Base-by-base conservation (phyloP, 192 early-diverging fungal genomes). In the Backusella tarrabulga region DNA sequence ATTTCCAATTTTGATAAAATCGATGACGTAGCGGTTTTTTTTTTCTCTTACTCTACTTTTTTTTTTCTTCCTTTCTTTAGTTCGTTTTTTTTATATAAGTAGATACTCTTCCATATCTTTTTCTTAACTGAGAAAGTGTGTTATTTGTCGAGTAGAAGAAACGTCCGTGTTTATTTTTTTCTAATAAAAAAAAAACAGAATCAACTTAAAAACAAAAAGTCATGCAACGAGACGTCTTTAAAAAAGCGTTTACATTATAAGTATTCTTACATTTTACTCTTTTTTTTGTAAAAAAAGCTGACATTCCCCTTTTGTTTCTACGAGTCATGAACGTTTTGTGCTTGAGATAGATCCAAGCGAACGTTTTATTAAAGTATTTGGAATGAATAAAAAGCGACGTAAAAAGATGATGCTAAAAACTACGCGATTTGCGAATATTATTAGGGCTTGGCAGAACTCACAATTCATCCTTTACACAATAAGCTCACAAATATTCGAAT, bases 251-350 rank as follows among this genome's bases (percentile, higher is more conserved):
- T 66, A 79, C 81, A 44, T 73, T 83, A 83, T 83, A 79, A 83
- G 81, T 83, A 76, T 83, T 73, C 32, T 38, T 63, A 11, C 17
- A 35, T 21, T 12, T 34, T 36, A 40, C 11, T 38, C 5, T 73
- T 36, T 15, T 36, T 32, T 19, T 6, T 12, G 26, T 63, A 63
- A 63, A 63, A 60, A 63, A 29, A 63, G 12, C 56, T 72, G n/a
- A 54, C 73, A 38, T 3, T 66, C 34, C 77, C 44, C 52, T 40
- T 17, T 69, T 56, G 38, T 73, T 38, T 75, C 68, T 76, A 88
- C 87, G 44, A 86, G 82, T 82, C 87, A 88, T 75, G 85, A 88
- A 71, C 83, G 85, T 50, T 85, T 83, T 42, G 87, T 86, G 38
- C 81, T 88, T 21, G 87, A 88, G 56, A 79, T 88, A 14, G 85